These are phyloP conservation scores for Moniliella sp. DNA, from an alignment of 1,284 basidiomycete genomes.

Conservation along the genomic window DNA sequence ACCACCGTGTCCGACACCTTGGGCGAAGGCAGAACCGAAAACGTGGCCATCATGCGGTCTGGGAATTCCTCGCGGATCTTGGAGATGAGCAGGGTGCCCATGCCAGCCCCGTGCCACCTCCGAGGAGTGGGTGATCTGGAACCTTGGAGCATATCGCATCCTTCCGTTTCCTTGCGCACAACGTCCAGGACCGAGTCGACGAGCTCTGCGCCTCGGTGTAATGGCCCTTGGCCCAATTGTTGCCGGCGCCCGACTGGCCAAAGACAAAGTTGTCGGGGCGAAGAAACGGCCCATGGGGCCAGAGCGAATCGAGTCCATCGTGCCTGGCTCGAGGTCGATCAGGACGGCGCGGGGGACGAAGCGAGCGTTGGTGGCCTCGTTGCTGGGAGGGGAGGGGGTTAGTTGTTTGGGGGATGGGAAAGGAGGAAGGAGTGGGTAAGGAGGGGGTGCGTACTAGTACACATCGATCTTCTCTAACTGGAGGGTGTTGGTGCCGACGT, in stretches of 20 bases:
- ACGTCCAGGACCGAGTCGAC: constrained; percentile 55
- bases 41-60: constrained; percentile 74
- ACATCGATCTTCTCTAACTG: constrained; percentile 74
- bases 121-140: no score
- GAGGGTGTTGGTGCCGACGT: constrained; percentile 78
- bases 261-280: constrained; percentile 53
- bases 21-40: constrained; percentile 72
- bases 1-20: constrained; percentile 89
- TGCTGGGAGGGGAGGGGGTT: no score
- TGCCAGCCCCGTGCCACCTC: constrained; percentile 25
- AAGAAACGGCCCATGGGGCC: constrained; percentile 55
- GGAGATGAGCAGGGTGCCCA: constrained; percentile 28
- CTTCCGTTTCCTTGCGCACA: constrained; percentile 41
- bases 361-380: constrained; percentile 38
- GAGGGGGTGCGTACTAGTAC: no score
- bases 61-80: constrained; percentile 22
- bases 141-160: constrained; percentile 68
- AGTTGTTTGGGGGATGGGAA: no score
- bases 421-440: no score
- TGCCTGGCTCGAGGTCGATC: constrained; percentile 73
- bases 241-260: constrained; percentile 56
- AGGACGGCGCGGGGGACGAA: constrained; percentile 89
- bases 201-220: constrained; percentile 50
- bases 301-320: constrained; percentile 49
- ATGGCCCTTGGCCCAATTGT: constrained; percentile 63